Conservation (phyloP, 331 rosid species). For the Pyrus hybrid region DNA sequence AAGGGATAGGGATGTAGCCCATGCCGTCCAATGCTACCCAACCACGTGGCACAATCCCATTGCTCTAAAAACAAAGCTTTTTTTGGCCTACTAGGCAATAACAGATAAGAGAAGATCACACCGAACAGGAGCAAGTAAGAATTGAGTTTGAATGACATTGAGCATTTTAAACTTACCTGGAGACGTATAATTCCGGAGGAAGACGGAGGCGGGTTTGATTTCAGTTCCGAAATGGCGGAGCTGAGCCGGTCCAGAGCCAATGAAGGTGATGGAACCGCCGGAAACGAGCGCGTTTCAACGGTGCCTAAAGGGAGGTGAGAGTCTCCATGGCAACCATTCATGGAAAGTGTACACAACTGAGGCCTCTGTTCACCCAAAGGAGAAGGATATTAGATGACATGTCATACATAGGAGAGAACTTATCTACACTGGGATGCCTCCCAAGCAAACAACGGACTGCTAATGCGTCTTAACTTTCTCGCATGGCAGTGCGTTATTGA, state of each 20-base stretch:
- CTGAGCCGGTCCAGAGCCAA: conserved; percentile 56
- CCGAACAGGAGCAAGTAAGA: neutral
- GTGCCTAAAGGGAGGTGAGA: conserved; percentile 32
- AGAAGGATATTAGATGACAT: neutral
- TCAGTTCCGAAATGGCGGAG: conserved; percentile 37
- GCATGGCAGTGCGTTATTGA: neutral
- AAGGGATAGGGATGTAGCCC: neutral
- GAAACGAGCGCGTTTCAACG: conserved; percentile 45
- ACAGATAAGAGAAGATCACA: neutral
- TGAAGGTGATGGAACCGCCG: conserved; percentile 43
- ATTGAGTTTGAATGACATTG: neutral
- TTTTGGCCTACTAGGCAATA: neutral
- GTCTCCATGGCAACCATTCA: conserved; percentile 64
- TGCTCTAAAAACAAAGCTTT: neutral
- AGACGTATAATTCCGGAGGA: conserved; percentile 75
- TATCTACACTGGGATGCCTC: too few relatives aligned
- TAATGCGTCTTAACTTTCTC: neutral
- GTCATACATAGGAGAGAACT: too few relatives aligned
- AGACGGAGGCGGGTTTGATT: conserved; percentile 43
- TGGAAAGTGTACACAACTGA: conserved; percentile 37
- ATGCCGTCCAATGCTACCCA: neutral
- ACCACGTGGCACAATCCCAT: conserved; percentile 26
- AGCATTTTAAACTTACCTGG: conserved; percentile 25
- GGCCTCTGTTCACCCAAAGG: conserved; percentile 6
- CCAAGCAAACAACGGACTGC: too few relatives aligned